Percentiles rank a stretch among this genome's conserved stretches.
Conservation (phyloP, 192 early-diverging fungal species). For the Umbelopsis sp. region DNA sequence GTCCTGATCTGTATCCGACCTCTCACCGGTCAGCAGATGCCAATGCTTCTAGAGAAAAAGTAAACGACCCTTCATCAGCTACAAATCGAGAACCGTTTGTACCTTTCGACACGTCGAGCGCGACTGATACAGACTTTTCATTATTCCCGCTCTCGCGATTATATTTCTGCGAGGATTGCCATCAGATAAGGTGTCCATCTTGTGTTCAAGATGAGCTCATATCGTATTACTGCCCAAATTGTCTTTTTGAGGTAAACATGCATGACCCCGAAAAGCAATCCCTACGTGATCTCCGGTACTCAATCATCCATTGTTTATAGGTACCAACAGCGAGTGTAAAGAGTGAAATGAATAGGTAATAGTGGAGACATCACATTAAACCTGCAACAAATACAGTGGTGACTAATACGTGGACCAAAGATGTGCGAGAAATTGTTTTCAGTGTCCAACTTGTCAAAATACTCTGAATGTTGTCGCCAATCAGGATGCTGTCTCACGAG, state of each 20-base stretch:
- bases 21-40: conserved; percentile 1
- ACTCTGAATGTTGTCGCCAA: conserved; percentile 76
- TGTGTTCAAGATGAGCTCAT: conserved; percentile 87
- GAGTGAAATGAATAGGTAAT: conserved; percentile 87
- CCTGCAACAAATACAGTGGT: not conserved
- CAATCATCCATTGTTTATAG: not conserved
- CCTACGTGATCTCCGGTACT: no score
- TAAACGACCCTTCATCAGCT: not conserved
- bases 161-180: conserved; percentile 91
- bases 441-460: conserved; percentile 87
- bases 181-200: conserved; percentile 74
- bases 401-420: conserved; percentile 30
- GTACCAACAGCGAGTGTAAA: conserved; percentile 93
- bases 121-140: conserved; percentile 33
- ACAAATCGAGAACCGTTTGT: not conserved
- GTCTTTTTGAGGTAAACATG: conserved; percentile 81
- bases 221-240: conserved; percentile 94
- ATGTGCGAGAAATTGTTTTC: conserved; percentile 92
- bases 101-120: conserved; percentile 28
- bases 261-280: not conserved
- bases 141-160: conserved; percentile 64
- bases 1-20: conserved; percentile 27
- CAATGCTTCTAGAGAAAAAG: not conserved
- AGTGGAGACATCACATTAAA: not conserved
- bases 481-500: conserved; percentile 34